A percentile compares a stretch with the other conserved stretches of the same genome.
Conservation (phyloP, 2,329 filamentous ascomycete genomes). For the Nectriaceae sp. region DNA sequence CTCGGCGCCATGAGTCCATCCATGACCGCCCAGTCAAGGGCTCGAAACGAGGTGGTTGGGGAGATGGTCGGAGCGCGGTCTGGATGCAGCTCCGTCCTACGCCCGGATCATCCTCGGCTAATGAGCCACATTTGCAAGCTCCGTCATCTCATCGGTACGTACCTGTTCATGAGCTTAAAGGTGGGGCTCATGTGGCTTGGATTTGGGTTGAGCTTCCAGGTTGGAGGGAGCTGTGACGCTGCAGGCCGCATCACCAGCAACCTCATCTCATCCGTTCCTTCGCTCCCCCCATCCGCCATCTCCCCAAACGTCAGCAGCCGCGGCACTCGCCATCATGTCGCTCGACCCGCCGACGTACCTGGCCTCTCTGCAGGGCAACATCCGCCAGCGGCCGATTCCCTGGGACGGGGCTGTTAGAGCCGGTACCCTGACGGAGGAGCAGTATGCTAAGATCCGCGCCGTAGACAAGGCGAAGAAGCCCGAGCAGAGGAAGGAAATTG, state of each 20-base stretch:
- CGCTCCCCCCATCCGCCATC: constrained; percentile 12
- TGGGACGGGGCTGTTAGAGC: constrained; percentile 97
- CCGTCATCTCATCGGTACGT: too few species aligned
- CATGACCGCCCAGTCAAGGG: too few species aligned
- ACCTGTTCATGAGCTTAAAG: too few species aligned
- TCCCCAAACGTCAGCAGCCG: constrained; percentile 21
- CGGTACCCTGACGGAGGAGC: constrained; percentile 89
- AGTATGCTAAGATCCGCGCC: constrained; percentile 93
- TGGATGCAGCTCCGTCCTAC: too few species aligned
- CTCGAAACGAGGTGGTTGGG: too few species aligned
- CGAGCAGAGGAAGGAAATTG: constrained; percentile 80
- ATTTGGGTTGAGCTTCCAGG: constrained; percentile 12
- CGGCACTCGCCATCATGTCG: constrained; percentile 64
- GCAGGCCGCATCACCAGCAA: constrained; percentile 8
- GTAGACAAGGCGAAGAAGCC: constrained; percentile 90
- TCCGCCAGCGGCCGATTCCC: constrained; percentile 90
- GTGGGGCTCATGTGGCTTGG: too few species aligned
- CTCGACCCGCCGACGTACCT: constrained; percentile 89
- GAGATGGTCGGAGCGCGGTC: too few species aligned
- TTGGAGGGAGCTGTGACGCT: not conserved
- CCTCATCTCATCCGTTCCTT: constrained; percentile 25
- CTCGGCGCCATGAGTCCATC: too few species aligned
- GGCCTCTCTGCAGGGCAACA: constrained; percentile 89
- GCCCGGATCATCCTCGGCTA: not conserved
- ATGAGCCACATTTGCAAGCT: too few species aligned